Evolutionary conservation across 345 rosid species (phyloP).

Genomic region (Cardiospermum halicacabum): DNA sequence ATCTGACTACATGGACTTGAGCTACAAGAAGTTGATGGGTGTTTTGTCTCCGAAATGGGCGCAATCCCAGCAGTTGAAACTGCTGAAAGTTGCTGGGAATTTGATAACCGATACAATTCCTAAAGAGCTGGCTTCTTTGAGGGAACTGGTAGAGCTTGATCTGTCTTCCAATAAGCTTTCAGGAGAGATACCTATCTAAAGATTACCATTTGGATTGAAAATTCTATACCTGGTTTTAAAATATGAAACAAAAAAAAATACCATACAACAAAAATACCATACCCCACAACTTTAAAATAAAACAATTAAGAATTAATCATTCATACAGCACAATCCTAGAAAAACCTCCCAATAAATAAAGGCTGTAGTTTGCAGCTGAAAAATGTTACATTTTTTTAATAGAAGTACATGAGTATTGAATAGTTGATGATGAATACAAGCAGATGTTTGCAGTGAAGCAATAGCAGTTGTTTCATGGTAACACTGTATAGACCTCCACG

Average conservation of each 20-base stretch:
- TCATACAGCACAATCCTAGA: no score
- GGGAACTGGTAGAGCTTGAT: conserved; percentile 17
- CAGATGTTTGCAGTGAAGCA: background rate
- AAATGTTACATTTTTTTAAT: no score
- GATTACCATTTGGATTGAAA: no score
- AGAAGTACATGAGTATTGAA: no score
- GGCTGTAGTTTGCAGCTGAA: no score
- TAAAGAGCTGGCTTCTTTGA: conserved; percentile 16
- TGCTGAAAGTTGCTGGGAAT: conserved; percentile 19
- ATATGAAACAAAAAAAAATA: no score
- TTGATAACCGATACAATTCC: conserved; percentile 19
- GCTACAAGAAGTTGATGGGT: conserved; percentile 27
- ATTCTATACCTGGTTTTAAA: no score
- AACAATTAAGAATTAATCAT: no score
- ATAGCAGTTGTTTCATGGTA: conserved; percentile 27
- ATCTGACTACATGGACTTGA: conserved; percentile 30
- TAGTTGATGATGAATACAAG: background rate
- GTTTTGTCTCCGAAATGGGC: conserved; percentile 31
- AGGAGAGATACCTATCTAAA: conserved; percentile 25
- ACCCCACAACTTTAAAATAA: no score
- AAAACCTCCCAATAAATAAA: no score
- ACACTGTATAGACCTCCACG: conserved; percentile 70
- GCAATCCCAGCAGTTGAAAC: conserved; percentile 13
- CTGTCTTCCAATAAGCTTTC: conserved; percentile 22
- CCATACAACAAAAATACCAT: no score